Percentiles rank a stretch among this genome's conserved stretches.
phyloP scores from a whole-genome alignment of 768 basidiomycete genomes.

The Termitomyces titanicus region DNA sequence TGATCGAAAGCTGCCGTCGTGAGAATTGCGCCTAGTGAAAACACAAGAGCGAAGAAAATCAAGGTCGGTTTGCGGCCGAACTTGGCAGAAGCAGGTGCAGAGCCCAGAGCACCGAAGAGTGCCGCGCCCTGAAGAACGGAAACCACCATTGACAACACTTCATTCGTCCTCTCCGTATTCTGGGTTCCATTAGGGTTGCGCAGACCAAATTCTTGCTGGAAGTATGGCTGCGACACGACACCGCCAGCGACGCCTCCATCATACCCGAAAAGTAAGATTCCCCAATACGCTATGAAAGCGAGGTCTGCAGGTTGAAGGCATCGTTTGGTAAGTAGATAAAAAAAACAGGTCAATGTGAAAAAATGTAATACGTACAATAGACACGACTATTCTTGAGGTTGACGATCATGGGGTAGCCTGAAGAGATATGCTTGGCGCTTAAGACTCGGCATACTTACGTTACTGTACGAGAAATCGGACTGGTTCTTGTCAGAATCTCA shows the following conservation, averaged over 20 bases:
- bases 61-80: slow-evolving; percentile 71
- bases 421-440: too few relatives aligned
- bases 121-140: slow-evolving; percentile 86
- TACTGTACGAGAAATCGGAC: too few relatives aligned
- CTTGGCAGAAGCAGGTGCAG: slow-evolving; percentile 60
- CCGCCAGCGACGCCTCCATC: slow-evolving; percentile 20
- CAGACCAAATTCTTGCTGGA: slow-evolving; percentile 61
- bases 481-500: too few relatives aligned
- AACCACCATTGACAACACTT: slow-evolving; percentile 75
- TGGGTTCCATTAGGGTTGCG: slow-evolving; percentile 21
- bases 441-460: too few relatives aligned
- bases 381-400: slow-evolving; percentile 11
- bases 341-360: too few relatives aligned
- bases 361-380: neutral
- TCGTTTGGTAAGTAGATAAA: too few relatives aligned
- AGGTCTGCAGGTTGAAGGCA: slow-evolving; percentile 11
- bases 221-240: slow-evolving; percentile 36
- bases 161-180: slow-evolving; percentile 29
- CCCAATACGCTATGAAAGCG: slow-evolving; percentile 23
- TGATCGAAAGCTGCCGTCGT: slow-evolving; percentile 61
- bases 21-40: slow-evolving; percentile 72
- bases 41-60: slow-evolving; percentile 56
- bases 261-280: slow-evolving; percentile 21
- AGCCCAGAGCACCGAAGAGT: slow-evolving; percentile 80
- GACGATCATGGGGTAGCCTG: neutral